Conservation (phyloP, 148 eudicot genomes). For the Camellia lanceoleosa region DNA sequence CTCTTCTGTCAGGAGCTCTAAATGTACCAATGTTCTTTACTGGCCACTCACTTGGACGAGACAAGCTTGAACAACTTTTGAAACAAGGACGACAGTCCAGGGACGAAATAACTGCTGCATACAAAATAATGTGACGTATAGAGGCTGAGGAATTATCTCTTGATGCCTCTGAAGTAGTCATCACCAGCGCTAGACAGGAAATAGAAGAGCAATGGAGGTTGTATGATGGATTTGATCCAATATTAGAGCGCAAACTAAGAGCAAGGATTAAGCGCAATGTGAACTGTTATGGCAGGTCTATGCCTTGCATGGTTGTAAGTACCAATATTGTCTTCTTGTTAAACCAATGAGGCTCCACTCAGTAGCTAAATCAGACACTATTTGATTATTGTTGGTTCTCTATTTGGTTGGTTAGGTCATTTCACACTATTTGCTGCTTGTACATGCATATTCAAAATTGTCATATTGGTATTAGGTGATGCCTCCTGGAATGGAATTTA, state of each 20-base stretch:
- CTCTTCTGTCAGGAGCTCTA: slow-evolving; percentile 58
- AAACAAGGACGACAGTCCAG: slow-evolving; percentile 56
- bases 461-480: slow-evolving; percentile 51
- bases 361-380: not conserved
- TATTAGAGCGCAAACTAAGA: slow-evolving; percentile 67
- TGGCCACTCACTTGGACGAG: slow-evolving; percentile 66
- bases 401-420: too few relatives aligned
- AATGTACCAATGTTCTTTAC: slow-evolving; percentile 63
- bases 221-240: slow-evolving; percentile 72
- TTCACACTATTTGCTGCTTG: not conserved
- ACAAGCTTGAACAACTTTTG: slow-evolving; percentile 55
- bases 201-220: slow-evolving; percentile 63
- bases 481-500: slow-evolving; percentile 98
- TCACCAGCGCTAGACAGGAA: slow-evolving; percentile 62
- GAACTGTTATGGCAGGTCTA: slow-evolving; percentile 79
- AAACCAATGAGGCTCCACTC: not conserved
- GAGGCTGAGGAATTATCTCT: slow-evolving; percentile 62
- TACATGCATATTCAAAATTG: not conserved
- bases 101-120: slow-evolving; percentile 47
- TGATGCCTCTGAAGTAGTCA: slow-evolving; percentile 57
- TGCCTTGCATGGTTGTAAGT: slow-evolving; percentile 89
- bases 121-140: slow-evolving; percentile 58
- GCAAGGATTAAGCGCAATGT: slow-evolving; percentile 75
- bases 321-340: not conserved
- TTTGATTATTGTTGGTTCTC: not conserved